Conservation (phyloP, 176 grass and related monocot genomes). For the Elaeis guineensis region DNA sequence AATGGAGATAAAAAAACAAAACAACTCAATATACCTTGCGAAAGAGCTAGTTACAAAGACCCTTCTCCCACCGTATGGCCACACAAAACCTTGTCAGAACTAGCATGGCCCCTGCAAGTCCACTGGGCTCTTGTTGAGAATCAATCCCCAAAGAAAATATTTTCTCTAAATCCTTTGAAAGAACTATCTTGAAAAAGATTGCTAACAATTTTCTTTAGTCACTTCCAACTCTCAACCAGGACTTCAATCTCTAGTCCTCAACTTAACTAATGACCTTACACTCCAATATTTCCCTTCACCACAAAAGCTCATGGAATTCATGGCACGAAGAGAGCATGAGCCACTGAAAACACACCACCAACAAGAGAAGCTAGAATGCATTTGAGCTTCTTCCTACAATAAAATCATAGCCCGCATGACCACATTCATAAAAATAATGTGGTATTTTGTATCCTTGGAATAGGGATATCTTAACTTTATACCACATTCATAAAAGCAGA, state of each 20-base stretch:
- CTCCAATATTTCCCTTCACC: not conserved
- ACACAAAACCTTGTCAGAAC: constrained; percentile 60
- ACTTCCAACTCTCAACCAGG: too few species aligned
- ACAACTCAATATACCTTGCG: constrained; percentile 29
- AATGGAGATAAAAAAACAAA: not conserved
- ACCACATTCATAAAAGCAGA: too few species aligned
- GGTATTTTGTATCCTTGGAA: too few species aligned
- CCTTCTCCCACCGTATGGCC: constrained; percentile 85
- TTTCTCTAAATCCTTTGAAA: not conserved
- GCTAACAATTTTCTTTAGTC: not conserved
- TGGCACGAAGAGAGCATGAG: not conserved
- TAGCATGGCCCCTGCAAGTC: constrained; percentile 26
- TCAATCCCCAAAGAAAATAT: constrained; percentile 76
- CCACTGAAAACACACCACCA: too few species aligned
- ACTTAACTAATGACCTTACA: constrained; percentile 6
- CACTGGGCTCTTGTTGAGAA: constrained; percentile 36
- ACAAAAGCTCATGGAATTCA: not conserved
- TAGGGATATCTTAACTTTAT: too few species aligned
- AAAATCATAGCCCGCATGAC: too few species aligned
- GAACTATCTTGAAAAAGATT: not conserved
- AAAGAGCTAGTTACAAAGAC: constrained; percentile 82
- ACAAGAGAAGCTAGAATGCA: constrained; percentile 30
- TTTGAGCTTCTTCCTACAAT: constrained; percentile 28
- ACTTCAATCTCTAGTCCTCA: not conserved
- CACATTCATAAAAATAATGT: too few species aligned